Base-by-base conservation (phyloP, 208 protist species). In the Crithidia mellificae region DNA sequence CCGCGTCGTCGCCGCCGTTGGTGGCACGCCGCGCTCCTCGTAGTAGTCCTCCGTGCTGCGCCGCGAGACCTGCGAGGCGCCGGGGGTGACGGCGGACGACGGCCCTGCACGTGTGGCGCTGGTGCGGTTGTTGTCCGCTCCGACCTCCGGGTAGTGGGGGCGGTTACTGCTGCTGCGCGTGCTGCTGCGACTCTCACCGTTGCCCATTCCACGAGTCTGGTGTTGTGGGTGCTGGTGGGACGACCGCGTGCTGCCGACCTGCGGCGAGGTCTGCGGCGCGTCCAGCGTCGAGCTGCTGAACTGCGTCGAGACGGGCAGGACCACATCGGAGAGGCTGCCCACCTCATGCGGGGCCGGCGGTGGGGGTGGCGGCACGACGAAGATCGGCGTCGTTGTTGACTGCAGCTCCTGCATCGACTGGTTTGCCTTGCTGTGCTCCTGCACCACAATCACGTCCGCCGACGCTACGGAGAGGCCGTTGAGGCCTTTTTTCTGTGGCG, bases 391-490 rank as follows among this genome's bases (percentile, higher is more conserved):
- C n/a, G n/a, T n/a, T n/a, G n/a, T n/a, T n/a, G n/a, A n/a, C 17
- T 29, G 22, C 20, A 22, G 19, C 9, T 67, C 51, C 12, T 54
- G 55, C 7, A 57, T 11, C 19, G 51, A 46, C n/a, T 58, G 24
- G 20, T 43, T 43, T 24, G 29, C 43, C 51, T 58, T 69, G 38
- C 27, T 19, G 44, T 51, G 41, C 46, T 55, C 56, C 58, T 73
- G 55, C 57, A 56, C 62, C 8, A 78, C 32, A 32, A 84, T 68
- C 24, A 65, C 55, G 58, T 90, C 84, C 17, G 68, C 81, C 12
- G 74, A 83, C 25, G 66, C 84, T 2, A 77, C 74, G 29, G 44
- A 22, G 25, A 84, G 54, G 5, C 72, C 80, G 32, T 77, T 83
- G 14, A 32, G 27, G 9, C 62, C 72, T 24, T 70, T 71, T 63